Percentiles rank a stretch among this genome's conserved stretches.
phyloP scores from a whole-genome alignment of 1,284 basidiomycete genomes.

The Cutaneotrichosporon sp. region DNA sequence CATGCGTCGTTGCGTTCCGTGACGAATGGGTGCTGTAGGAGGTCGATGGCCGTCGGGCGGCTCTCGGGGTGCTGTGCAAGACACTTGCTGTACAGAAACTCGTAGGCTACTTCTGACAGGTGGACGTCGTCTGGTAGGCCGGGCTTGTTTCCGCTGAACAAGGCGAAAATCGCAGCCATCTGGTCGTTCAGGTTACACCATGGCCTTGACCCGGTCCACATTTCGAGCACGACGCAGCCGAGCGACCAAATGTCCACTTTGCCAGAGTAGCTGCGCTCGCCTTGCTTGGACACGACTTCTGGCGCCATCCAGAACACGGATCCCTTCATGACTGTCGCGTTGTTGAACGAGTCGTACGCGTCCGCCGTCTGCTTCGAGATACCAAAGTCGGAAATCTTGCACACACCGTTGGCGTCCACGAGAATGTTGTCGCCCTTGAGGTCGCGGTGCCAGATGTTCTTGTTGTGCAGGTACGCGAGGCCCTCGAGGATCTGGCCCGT shows the following conservation, averaged over 20 bases:
- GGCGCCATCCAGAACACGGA: constrained; percentile 99
- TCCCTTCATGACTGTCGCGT: constrained; percentile 85
- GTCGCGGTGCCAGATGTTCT: constrained; percentile 92
- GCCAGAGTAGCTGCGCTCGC: constrained; percentile 68
- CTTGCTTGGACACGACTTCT: constrained; percentile 62
- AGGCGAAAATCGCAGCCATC: constrained; percentile 89
- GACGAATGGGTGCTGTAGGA: constrained; percentile 81
- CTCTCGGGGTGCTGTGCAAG: constrained; percentile 84
- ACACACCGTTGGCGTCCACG: constrained; percentile 84
- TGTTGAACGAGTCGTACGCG: constrained; percentile 69
- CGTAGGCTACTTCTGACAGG: constrained; percentile 68
- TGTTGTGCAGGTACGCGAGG: constrained; percentile 85
- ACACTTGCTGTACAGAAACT: constrained; percentile 81
- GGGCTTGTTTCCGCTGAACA: constrained; percentile 53
- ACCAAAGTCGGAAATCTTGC: constrained; percentile 94
- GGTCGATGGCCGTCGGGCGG: constrained; percentile 75
- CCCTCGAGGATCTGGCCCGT: constrained; percentile 87
- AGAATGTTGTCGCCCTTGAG: constrained; percentile 98
- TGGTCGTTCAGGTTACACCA: constrained; percentile 80
- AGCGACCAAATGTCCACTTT: constrained; percentile 99
- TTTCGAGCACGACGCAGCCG: constrained; percentile 94
- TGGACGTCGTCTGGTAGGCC: constrained; percentile 73
- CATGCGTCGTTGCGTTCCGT: constrained; percentile 62
- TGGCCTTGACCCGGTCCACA: constrained; percentile 92
- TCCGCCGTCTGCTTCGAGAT: constrained; percentile 80